Base-by-base conservation (phyloP, 2,329 filamentous ascomycete species). In the Chaetomium strumarium region DNA sequence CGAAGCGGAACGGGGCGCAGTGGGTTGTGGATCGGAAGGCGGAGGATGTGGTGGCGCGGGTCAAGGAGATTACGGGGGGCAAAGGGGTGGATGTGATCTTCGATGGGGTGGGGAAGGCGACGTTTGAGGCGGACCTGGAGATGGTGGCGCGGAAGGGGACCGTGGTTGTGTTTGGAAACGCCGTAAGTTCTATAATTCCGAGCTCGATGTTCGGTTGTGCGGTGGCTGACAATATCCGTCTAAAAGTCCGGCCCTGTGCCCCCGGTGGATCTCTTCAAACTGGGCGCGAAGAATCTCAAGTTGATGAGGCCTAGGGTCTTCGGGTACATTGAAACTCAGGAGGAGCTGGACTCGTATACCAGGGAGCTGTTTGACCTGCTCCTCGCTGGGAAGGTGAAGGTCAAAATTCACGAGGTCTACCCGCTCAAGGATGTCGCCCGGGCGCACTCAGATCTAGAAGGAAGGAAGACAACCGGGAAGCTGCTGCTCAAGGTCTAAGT, bases 401-500 rank as follows among this genome's bases (percentile, higher is more conserved):
- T 90, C 14, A 78, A 77, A 55, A 79, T 95, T 30, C 87, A 95
- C 66, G 81, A 90, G 57, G 73, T 84, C 0, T 96, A 96, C 67
- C 80, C 85, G 5, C 72, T 96, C 38, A 78, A 81, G 62, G 84
- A 96, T 41, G 81, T 86, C 33, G 81, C 76, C 34, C 74, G 79
- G 61, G 90, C 89, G 12, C 90, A 95, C 58, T 69, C 72, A 45
- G 89, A 96, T 67, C 76, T 96, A 41, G 87, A 95, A 70, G 80
- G 87, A 39, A 77, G 90, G 62, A 88, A 85, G 75, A 93, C 89
- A 2, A 88, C 83, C 11, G 91, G 91, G 16, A 96, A 96, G 74
- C 69, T 95, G 57, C 67, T 96, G 51, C 68, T 96, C 63, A 84
- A 84, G 71, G 78, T 82, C 43, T 84, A 51, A 42, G 30, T 14